Percentiles rank a stretch among this genome's conserved stretches.
Evolutionary conservation across 306 rosid species (phyloP).

Genomic region (Gastrolobium villosum): DNA sequence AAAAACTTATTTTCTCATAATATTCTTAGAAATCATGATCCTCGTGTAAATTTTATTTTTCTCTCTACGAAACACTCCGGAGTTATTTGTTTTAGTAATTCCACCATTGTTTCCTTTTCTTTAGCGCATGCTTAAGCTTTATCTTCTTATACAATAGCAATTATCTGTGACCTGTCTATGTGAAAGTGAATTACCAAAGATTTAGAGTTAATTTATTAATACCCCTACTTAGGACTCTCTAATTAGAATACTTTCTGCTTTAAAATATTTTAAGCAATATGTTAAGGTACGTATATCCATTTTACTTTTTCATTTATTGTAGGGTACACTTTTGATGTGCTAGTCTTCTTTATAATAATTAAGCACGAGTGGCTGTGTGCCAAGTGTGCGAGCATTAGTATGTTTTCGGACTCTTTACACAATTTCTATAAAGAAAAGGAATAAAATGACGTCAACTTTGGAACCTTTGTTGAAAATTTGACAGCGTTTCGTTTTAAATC

Average conservation of each 20-base stretch:
- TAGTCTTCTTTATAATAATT: conserved; percentile 47
- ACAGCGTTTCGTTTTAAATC: conserved; percentile 39
- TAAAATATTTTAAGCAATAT: not conserved
- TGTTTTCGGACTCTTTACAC: conserved; percentile 37
- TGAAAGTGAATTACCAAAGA: not conserved
- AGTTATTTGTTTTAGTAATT: not conserved
- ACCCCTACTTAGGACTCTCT: conserved; percentile 30
- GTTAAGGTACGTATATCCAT: conserved; percentile 22
- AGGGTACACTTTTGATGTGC: conserved; percentile 40
- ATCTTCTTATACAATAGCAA: not conserved
- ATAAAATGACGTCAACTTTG: conserved; percentile 40
- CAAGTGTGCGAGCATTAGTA: conserved; percentile 47
- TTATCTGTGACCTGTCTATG: not conserved
- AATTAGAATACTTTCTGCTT: conserved; percentile 4
- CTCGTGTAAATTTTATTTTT: too few relatives aligned
- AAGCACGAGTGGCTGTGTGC: conserved; percentile 39
- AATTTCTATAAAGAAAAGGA: conserved; percentile 37
- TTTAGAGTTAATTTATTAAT: conserved; percentile 38
- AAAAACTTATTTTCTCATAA: too few relatives aligned
- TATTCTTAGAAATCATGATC: too few relatives aligned
- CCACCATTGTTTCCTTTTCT: not conserved
- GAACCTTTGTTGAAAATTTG: conserved; percentile 36
- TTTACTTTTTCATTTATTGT: not conserved
- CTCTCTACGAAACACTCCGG: too few relatives aligned
- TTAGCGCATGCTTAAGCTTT: not conserved